Base-by-base conservation (phyloP, 768 basidiomycete genomes). In the Hydnum rufescens region DNA sequence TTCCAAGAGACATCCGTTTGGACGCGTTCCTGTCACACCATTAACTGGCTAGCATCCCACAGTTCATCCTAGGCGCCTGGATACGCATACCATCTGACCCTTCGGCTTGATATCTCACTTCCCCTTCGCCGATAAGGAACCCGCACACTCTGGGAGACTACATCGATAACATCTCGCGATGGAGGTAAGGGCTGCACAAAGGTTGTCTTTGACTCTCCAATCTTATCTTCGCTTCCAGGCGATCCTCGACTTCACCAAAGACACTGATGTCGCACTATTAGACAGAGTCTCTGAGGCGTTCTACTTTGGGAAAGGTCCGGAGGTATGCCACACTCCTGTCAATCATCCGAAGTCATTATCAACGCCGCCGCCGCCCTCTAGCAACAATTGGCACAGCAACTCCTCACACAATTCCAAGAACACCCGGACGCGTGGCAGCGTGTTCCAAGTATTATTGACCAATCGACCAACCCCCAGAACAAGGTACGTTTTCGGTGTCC, bases 381-480 rank as follows among this genome's bases (percentile, higher is more conserved):
- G 92, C 92, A 92, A 85, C 82, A 85, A 77, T 65, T 80, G 64
- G 93, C 93, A 16, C 93, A 97, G 67, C 82, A 83, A 64, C 73
- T 88, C 57, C 74, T 99, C 59, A 95, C 93, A 4, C 90, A 92
- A 63, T 82, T 99, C 62, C 90, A 97, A 66, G 95, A 99, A 55
- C 74, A 89, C 64, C 84, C 86, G 18, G 93, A 97, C 55, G 80
- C 92, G 32, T 99, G 95, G 95, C 92, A 90, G 57, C 75, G 85
- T 64, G 95, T 97, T 4, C 95, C 95, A 36, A 82, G 84, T 55
- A 84, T 99, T 60, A 71, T 99, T 54, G 89, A 95, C 61, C 72
- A 73, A 49, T 83, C 88, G 1, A 70, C 73, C 6, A 90, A 81
- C 64, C 77, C 81, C 26, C 92, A 97, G 58, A 67, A 77, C 78